These are phyloP conservation scores for Dendrostoma leiphaemia DNA, from an alignment of 2,329 filamentous ascomycete genomes.

Conservation along the genomic window DNA sequence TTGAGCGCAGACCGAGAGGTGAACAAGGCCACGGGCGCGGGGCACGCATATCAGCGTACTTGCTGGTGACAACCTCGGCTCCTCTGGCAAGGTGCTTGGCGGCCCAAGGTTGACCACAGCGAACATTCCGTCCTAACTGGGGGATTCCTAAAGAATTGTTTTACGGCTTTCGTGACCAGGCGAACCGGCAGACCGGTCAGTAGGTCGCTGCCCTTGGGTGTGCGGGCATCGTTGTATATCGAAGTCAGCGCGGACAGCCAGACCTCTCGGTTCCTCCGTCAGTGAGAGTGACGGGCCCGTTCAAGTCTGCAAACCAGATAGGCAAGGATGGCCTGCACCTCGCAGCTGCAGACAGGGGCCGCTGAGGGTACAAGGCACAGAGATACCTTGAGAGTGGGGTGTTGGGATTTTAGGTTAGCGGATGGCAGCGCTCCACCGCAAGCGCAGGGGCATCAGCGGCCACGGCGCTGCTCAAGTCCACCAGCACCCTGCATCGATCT, in stretches of 20 bases:
- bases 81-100: too few relatives aligned
- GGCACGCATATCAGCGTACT: background rate
- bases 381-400: slow-evolving; percentile 7
- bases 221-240: too few relatives aligned
- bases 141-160: too few relatives aligned
- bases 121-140: too few relatives aligned
- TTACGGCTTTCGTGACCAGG: too few relatives aligned
- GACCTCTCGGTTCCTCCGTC: background rate
- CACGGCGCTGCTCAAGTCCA: slow-evolving; percentile 6
- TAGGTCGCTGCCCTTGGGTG: background rate
- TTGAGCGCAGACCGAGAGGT: background rate
- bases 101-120: background rate
- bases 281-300: background rate
- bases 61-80: background rate
- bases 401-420: slow-evolving; percentile 18
- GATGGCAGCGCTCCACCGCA: slow-evolving; percentile 12
- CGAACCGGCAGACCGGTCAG: too few relatives aligned
- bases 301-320: background rate
- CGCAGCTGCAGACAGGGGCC: slow-evolving; percentile 9
- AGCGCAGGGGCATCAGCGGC: slow-evolving; percentile 7
- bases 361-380: background rate
- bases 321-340: slow-evolving; percentile 5
- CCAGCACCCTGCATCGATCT: slow-evolving; percentile 14
- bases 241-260: background rate
- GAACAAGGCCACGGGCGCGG: background rate